Evolutionary conservation across 164 flowering plant genomes (phyloP), one percentile per base, ranked within the genome.

Genomic region (Liriodendron chinense): DNA sequence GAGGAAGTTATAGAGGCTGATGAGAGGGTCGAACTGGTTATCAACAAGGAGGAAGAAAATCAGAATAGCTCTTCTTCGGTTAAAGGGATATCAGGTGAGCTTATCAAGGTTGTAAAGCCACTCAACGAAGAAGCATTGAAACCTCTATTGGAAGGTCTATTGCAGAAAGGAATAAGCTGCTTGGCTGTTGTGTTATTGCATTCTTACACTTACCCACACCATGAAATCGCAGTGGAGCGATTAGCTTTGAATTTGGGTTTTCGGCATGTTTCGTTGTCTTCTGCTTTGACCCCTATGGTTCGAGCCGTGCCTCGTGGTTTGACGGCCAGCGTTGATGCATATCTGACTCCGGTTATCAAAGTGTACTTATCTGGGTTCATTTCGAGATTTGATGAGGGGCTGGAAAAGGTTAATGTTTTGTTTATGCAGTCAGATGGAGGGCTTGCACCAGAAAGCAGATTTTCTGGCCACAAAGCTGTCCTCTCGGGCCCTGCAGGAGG

Each of bases 401-500:
- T 83, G 10, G 90, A 90, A 23, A 89, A 87, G 80, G 80, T 96
- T 75, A 92, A 96, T 84, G 98, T 96, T 67, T 74, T 96, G 76
- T 96, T 96, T 79, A 96, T 96, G 99, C 99, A 96, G 70, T 96
- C 99, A 25, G 99, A 96, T 80, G 99, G 99, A 67, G 99, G 99
- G 20, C 92, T 96, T 75, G 99, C 98, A 47, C 97, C 99, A 1
- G 98, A 96, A 75, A 90, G 84, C 80, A 87, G 94, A 72, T 96
- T 96, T 85, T 96, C 99, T 21, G 99, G 99, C 70, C 99, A 96
- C 83, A 96, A 92, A 83, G 99, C 99, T 1, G 94, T 96, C 50
- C 82, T 96, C 67, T 96, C 99, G 2, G 99, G 99, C 65, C 99
- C 99, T 78, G 99, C 99, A 14, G 99, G 98, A 72, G 99, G 99